Evolutionary conservation across 345 rosid genomes (phyloP), one percentile per base, ranked within the genome.

Genomic region (Populus tremula): DNA sequence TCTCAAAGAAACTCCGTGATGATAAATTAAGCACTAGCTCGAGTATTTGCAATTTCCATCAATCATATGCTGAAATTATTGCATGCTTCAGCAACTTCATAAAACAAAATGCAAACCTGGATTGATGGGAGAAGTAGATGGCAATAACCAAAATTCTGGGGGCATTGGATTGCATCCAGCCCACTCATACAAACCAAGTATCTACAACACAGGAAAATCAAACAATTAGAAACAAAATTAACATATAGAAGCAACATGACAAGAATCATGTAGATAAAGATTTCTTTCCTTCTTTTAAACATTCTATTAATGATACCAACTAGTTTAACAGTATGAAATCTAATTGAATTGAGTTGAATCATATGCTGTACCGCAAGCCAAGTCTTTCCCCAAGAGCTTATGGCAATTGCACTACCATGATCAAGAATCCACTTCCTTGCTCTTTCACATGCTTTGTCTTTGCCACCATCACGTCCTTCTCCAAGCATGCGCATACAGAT

Each of bases 121-220:
- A 61, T 79, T 69, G 2, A 79, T 29, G 0, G 82, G 82, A 16
- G 50, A 68, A 3, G 50, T 33, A 8, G 72, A 63, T 3, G 82
- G 82, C 25, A 75, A 67, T 5, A 62, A 20, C 82, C 78, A 80
- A 17, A 79, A 69, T 23, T 79, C 82, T 0, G 82, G 82, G 0
- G 82, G 82, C 66, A 80, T 69, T n/a, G 82, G 82, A 18, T 75
- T 75, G 71, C 71, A 61, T 38, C 82, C 82, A 2, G 77, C 71
- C 82, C 82, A 80, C 11, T 80, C 79, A 59, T 75, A 80, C 18
- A 80, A 47, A n/a, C 82, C 82, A 49, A 80, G 75, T 59, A 80
- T 75, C 82, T 80, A 53, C 6, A 38, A 6, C 14, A 45, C 50
- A 12, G 50, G 50, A 47, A 47, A 47, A 47, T 47, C 18, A 47